A percentile compares a stretch with the other conserved stretches of the same genome.
Conservation (phyloP, 139 green algal species). For the Micractinium sp. region DNA sequence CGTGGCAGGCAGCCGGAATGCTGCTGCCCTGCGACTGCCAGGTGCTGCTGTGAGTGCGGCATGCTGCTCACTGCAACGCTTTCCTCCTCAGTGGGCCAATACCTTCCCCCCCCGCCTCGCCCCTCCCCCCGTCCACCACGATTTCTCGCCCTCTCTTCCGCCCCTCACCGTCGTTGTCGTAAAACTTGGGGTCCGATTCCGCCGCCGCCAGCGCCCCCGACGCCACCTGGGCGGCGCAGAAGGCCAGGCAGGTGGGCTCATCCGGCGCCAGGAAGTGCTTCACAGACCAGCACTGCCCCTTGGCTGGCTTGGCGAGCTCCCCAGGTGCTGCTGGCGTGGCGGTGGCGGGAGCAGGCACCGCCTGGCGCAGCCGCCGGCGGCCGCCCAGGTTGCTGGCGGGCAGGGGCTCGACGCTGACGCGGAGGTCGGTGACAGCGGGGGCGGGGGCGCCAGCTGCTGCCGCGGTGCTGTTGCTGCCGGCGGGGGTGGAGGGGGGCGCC, state of each 20-base stretch:
- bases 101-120: background rate
- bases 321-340: background rate
- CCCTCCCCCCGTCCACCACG: background rate
- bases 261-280: slow-evolving; percentile 15
- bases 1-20: background rate
- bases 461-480: background rate
- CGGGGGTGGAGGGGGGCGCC: background rate
- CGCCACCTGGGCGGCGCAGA: slow-evolving; percentile 11
- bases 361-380: slow-evolving; percentile 4
- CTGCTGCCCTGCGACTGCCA: too few species aligned
- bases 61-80: too few species aligned
- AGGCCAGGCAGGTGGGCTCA: background rate
- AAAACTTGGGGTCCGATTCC: background rate
- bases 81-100: background rate
- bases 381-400: slow-evolving; percentile 12
- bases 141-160: background rate
- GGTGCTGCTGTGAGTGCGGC: too few species aligned
- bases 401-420: slow-evolving; percentile 8
- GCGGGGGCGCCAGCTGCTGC: background rate
- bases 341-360: background rate
- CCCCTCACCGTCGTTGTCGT: background rate
- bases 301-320: background rate
- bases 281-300: slow-evolving; percentile 9
- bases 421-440: background rate
- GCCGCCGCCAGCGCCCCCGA: background rate